A percentile compares a stretch with the other conserved stretches of the same genome.
Evolutionary conservation across 176 grass and related monocot genomes (phyloP).

Genomic region (Alopecurus myosuroides): DNA sequence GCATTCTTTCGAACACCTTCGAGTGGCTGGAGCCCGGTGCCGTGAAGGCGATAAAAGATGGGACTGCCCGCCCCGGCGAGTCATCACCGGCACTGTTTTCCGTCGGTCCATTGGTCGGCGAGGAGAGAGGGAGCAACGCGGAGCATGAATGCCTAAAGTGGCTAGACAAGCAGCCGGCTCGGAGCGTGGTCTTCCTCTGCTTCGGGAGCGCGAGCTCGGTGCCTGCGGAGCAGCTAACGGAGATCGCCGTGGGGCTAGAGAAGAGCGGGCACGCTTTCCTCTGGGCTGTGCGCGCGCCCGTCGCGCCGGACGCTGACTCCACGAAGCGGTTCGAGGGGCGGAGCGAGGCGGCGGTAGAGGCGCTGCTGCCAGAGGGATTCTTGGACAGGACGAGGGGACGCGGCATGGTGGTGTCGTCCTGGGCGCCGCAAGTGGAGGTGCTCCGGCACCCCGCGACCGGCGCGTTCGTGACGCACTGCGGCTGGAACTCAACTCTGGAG

Average conservation of each 20-base stretch:
- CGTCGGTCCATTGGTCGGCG: conserved; percentile 50
- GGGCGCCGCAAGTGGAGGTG: no score
- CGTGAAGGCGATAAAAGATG: conserved; percentile 29
- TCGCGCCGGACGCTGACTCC: conserved; percentile 19
- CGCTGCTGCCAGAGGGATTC: no score
- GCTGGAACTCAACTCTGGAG: no score
- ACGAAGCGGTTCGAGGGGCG: conserved; percentile 38
- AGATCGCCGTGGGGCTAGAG: conserved; percentile 67
- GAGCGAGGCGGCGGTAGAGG: conserved; percentile 26
- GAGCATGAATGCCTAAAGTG: conserved; percentile 43
- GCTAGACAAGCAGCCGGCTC: conserved; percentile 55
- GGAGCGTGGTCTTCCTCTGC: conserved; percentile 62
- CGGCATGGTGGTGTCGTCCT: no score
- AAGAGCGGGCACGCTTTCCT: conserved; percentile 58
- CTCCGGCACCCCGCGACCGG: no score
- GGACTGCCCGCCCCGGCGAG: conserved; percentile 27
- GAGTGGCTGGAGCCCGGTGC: conserved; percentile 44
- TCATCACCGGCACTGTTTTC: conserved; percentile 31
- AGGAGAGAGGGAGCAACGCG: not conserved
- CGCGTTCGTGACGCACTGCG: no score
- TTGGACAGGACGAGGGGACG: no score
- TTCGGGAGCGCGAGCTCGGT: conserved; percentile 67
- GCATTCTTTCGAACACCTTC: conserved; percentile 52
- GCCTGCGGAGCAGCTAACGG: conserved; percentile 29
- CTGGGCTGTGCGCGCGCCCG: conserved; percentile 51